phyloP scores from a whole-genome alignment of 345 rosid species.

The Populus ilicifolia region DNA sequence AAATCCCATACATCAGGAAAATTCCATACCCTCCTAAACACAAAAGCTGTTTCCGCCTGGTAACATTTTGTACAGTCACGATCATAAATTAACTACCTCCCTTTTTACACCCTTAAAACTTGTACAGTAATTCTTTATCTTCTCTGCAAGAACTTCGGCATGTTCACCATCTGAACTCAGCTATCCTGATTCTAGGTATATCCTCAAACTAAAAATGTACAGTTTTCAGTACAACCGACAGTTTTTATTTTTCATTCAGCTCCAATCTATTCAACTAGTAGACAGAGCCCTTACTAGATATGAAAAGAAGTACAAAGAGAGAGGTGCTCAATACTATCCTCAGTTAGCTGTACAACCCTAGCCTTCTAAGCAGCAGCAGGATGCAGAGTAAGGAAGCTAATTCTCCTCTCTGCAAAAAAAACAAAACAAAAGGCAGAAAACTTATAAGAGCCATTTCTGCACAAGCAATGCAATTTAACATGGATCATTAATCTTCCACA shows the following conservation, averaged over 20 bases:
- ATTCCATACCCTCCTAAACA: conserved; percentile 26
- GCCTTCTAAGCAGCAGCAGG: conserved; percentile 30
- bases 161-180: conserved; percentile 31
- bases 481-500: neutral
- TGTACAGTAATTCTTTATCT: conserved; percentile 28
- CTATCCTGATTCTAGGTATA: conserved; percentile 46
- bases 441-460: neutral
- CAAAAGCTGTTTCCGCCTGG: conserved; percentile 22
- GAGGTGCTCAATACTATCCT: conserved; percentile 42
- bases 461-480: neutral
- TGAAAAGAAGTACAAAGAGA: conserved; percentile 21
- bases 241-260: conserved; percentile 36
- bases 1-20: conserved; percentile 28
- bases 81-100: conserved; percentile 27
- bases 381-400: conserved; percentile 50
- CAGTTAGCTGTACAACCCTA: conserved; percentile 65
- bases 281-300: conserved; percentile 31
- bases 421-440: neutral
- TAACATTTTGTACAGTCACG: conserved; percentile 43
- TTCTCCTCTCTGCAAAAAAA: conserved; percentile 57
- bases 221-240: conserved; percentile 38
- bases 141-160: conserved; percentile 26
- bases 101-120: conserved; percentile 40
- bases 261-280: conserved; percentile 32
- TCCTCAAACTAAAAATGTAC: conserved; percentile 47